Evolutionary conservation across 192 early-diverging fungal species (phyloP).

Genomic region (Backusella circina): DNA sequence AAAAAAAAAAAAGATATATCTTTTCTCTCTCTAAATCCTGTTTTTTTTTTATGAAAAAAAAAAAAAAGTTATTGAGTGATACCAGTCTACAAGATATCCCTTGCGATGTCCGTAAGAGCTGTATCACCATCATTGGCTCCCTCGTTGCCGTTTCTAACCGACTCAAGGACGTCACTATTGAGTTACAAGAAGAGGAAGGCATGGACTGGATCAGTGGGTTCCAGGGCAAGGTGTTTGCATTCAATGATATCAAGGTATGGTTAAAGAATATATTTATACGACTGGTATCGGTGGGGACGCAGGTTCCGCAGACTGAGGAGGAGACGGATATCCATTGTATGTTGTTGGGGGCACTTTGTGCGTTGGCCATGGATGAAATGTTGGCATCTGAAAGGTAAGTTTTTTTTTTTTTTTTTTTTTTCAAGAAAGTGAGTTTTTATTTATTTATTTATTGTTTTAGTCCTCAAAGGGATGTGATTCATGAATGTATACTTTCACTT

Average conservation of each 20-base stretch:
- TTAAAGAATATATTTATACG: conserved; percentile 31
- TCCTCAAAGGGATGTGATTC: conserved; percentile 38
- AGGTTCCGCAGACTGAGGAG: conserved; percentile 8
- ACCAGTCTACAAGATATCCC: conserved; percentile 31
- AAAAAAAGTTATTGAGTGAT: conserved; percentile 33
- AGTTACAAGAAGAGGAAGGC: background rate
- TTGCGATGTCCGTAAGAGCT: conserved; percentile 36
- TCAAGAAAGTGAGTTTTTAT: background rate
- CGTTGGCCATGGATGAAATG: conserved; percentile 35
- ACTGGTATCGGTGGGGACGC: conserved; percentile 19
- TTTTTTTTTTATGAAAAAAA: no score
- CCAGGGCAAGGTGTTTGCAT: background rate
- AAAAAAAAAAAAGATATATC: background rate
- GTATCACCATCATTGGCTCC: conserved; percentile 47
- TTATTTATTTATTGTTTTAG: conserved; percentile 12
- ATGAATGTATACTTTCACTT: conserved; percentile 60
- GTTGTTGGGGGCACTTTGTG: conserved; percentile 33
- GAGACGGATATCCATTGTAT: conserved; percentile 38
- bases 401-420: background rate
- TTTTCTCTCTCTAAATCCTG: no score
- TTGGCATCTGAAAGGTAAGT: conserved; percentile 19
- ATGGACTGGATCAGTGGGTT: background rate
- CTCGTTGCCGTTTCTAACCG: conserved; percentile 31
- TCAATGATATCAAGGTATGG: conserved; percentile 26
- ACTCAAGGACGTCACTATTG: conserved; percentile 14